phyloP scores from a whole-genome alignment of 1,139 yeast genomes.

The Williopsis jadinii region DNA sequence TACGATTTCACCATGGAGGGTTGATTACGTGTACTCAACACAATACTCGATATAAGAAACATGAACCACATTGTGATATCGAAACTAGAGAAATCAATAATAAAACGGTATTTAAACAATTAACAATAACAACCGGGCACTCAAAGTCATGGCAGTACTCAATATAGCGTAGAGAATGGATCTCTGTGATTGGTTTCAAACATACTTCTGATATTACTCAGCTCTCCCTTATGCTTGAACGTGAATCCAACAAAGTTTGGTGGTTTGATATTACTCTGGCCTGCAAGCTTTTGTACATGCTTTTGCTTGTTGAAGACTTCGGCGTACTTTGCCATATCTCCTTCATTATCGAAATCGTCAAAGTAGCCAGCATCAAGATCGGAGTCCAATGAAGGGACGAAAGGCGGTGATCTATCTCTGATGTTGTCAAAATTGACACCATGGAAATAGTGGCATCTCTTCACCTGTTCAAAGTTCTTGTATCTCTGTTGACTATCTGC shows the following conservation, averaged over 20 bases:
- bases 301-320: constrained; percentile 90
- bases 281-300: constrained; percentile 77
- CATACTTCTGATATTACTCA: constrained; percentile 32
- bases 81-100: not conserved
- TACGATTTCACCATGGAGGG: constrained; percentile 32
- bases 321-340: constrained; percentile 95
- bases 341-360: constrained; percentile 94
- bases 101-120: not conserved
- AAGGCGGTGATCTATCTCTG: constrained; percentile 77
- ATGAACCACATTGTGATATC: not conserved
- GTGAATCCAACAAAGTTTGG: constrained; percentile 93
- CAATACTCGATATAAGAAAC: not conserved
- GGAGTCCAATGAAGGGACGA: constrained; percentile 91
- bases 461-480: constrained; percentile 73
- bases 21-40: not conserved
- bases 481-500: constrained; percentile 74
- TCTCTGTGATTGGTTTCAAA: constrained; percentile 31
- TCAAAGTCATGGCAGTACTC: not conserved
- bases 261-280: constrained; percentile 50
- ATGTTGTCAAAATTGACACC: constrained; percentile 76
- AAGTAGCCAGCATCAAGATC: constrained; percentile 99
- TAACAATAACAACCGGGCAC: too few relatives aligned
- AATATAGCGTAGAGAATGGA: constrained; percentile 35
- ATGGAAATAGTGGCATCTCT: constrained; percentile 70
- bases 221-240: constrained; percentile 75